Evolutionary conservation across 805 yeast genomes (phyloP), one percentile per base, ranked within the genome.

Genomic region (Zygotorulaspora florentina): DNA sequence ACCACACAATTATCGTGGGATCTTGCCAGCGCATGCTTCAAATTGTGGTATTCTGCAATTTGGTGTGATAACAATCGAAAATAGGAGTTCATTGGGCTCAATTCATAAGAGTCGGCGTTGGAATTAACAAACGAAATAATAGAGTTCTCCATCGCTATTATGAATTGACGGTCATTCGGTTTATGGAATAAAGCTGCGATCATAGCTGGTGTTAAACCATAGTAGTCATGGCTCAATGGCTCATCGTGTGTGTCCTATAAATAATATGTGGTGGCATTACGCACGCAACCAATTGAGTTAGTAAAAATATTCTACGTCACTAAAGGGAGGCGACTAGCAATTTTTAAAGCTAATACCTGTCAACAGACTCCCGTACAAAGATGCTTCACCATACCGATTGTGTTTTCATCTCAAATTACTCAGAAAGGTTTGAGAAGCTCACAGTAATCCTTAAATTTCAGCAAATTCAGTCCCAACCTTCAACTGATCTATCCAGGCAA

Each of bases 61-160:
- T 83, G 85, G 62, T 85, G 90, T 0, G 84, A 74, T 43, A 85
- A 64, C 38, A 85, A 67, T 53, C 91, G 67, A 53, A 79, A 80
- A 60, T 81, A 85, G 2, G 88, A 81, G 61, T 85, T 85, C 74
- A 80, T 74, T 6, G 85, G 77, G 33, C 69, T 70, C 57, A 77
- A 58, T 51, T 53, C 74, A 62, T 58, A 71, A 52, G 63, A 71
- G 55, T 57, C 70, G 42, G 54, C 73, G 56, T 54, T 68, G 40
- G 70, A 65, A 7, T 67, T 54, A 30, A 78, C 69, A 54, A 81
- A 79, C 18, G 65, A 68, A 11, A 72, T 49, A 23, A 81, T 60
- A 44, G 74, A 72, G 18, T 66, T 59, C 50, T 81, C 87, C 44
- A 79, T 58, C 11, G 71, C 65, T 7, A 77, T 56, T 10, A 81